Evolutionary conservation across 202 grass and related monocot genomes (phyloP), one percentile per base, ranked within the genome.

Genomic region (Digitaria exilis): DNA sequence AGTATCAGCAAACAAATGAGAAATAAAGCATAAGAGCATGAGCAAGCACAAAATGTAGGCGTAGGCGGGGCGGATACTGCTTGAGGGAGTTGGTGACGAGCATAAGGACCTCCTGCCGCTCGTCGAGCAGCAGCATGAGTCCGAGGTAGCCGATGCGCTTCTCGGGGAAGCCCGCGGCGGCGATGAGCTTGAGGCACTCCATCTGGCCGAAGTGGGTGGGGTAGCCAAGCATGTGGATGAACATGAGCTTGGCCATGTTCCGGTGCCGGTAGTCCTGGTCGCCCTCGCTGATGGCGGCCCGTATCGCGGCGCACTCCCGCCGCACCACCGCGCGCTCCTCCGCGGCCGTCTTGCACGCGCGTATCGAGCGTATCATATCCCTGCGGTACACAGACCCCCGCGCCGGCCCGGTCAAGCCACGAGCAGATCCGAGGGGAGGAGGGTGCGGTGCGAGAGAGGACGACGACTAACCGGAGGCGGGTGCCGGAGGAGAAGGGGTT

Each of bases 181-280:
- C 93, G 74, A 99, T 99, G 75, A 99, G 88, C 84, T 99, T 99
- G 85, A 99, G 93, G 77, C 97, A 99, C 85, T 99, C 97, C 97
- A 99, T 99, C 91, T 99, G 97, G n/a, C 97, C 97, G 73, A 99
- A 99, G 88, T 99, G 97, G 49, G 97, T 99, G 32, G 97, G 97
- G 87, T 99, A 99, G 21, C 97, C 97, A 74, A 99, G 97, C 97
- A 99, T 99, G 84, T 99, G 97, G 72, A 99, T 99, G 84, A 99
- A 99, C 97, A 99, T 99, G 45, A 99, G 97, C 84, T 99, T 99
- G 45, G 97, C 91, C 76, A 99, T 85, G 80, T 99, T 99, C 60
- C 97, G 89, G 49, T 99, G 97, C 65, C 97, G 87, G 86, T 96
- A 99, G 87, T 94, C 93, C 57, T 96, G 87, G 69, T 99, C 91